Conservation (phyloP, 768 basidiomycete genomes). For the Agrocybe chaxingu region DNA sequence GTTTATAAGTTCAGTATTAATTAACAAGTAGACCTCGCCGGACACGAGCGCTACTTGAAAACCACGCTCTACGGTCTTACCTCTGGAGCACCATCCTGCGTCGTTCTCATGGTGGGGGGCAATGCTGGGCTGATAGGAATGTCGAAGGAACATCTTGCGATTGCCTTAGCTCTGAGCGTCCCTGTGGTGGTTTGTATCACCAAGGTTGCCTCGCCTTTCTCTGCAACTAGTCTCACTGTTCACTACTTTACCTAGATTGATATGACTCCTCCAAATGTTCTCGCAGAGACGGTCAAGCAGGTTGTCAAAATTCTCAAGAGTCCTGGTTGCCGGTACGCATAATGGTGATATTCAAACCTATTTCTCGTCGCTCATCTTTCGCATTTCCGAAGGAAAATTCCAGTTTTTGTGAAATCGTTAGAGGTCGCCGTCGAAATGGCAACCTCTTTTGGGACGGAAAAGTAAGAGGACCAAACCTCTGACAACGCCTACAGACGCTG, state of each 20-base stretch:
- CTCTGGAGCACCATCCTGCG: constrained; percentile 89
- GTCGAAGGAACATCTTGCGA: constrained; percentile 96
- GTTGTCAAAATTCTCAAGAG: constrained; percentile 88
- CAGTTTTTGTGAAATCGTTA: constrained; percentile 78
- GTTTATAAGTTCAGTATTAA: background rate
- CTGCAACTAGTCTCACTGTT: background rate
- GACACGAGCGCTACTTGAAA: constrained; percentile 90
- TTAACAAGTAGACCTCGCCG: constrained; percentile 71
- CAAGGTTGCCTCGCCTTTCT: constrained; percentile 52
- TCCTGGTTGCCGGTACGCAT: constrained; percentile 81
- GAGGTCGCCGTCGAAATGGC: constrained; percentile 83
- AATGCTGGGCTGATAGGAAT: constrained; percentile 91
- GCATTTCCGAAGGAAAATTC: constrained; percentile 54
- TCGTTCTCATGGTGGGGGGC: constrained; percentile 90
- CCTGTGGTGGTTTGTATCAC: constrained; percentile 94
- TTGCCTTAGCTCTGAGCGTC: constrained; percentile 88
- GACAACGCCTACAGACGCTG: background rate
- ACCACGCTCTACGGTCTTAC: constrained; percentile 95
- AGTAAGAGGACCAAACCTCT: constrained; percentile 34
- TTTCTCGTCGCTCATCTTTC: background rate
- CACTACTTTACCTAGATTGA: constrained; percentile 61
- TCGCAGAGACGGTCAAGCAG: constrained; percentile 90
- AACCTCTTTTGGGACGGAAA: constrained; percentile 68
- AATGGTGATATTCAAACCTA: background rate
- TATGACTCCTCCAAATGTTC: constrained; percentile 92